phyloP scores from a whole-genome alignment of 2,329 filamentous ascomycete species.

The Neonectria hederae region DNA sequence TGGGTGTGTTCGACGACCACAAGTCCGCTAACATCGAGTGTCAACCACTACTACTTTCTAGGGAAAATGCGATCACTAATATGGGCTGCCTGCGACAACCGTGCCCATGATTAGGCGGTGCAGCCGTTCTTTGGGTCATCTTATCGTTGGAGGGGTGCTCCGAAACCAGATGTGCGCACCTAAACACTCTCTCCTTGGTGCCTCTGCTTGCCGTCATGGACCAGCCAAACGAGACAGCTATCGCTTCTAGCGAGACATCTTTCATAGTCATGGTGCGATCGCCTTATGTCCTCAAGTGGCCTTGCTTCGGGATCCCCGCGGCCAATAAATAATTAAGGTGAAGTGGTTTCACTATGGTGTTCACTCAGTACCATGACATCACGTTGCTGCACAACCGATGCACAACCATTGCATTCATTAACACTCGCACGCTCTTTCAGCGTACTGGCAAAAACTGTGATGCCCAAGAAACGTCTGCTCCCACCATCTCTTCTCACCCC shows the following conservation, averaged over 20 bases:
- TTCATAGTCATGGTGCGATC: conserved; percentile 5
- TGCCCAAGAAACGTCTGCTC: neutral
- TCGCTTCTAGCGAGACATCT: conserved; percentile 11
- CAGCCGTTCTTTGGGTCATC: neutral
- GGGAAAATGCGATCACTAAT: conserved; percentile 3
- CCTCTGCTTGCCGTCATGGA: conserved; percentile 4
- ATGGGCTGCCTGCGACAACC: neutral
- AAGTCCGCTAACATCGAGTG: neutral
- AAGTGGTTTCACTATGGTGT: conserved; percentile 9
- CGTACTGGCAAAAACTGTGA: neutral
- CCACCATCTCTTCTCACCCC: neutral
- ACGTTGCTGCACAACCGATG: neutral
- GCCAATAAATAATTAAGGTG: neutral
- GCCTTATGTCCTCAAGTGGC: neutral
- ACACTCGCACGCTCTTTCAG: neutral
- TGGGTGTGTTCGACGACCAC: neutral
- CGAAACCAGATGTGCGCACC: neutral
- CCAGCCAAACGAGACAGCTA: neutral
- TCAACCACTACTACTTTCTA: neutral
- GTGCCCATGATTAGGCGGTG: neutral
- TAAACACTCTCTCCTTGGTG: neutral
- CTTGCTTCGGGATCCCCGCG: conserved; percentile 8
- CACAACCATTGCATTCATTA: neutral
- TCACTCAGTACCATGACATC: conserved; percentile 8
- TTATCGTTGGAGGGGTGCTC: neutral